Conservation (phyloP, 768 basidiomycete genomes). For the Ramaria sp. region DNA sequence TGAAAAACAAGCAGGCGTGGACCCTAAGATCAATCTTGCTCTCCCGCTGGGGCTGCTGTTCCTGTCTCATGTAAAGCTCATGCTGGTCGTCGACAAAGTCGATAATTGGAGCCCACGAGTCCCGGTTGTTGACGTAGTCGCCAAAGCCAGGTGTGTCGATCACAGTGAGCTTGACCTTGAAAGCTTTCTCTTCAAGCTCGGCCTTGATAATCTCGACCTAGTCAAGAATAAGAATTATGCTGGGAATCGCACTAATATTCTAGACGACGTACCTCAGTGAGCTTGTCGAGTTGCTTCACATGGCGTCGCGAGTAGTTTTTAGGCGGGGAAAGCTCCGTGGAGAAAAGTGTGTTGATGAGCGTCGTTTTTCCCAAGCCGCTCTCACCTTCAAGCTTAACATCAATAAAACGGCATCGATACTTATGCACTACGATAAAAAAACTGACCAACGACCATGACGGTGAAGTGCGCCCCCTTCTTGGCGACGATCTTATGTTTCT, state of each 20-base stretch:
- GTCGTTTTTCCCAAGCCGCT: constrained; percentile 97
- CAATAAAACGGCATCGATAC: constrained; percentile 1
- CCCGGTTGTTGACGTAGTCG: constrained; percentile 99
- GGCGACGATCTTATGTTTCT: constrained; percentile 99
- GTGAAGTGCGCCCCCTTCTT: constrained; percentile 97
- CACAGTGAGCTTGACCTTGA: constrained; percentile 98
- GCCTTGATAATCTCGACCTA: constrained; percentile 96
- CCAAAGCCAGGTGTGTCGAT: constrained; percentile 99
- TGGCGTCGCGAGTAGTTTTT: constrained; percentile 88
- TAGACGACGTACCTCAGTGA: constrained; percentile 56
- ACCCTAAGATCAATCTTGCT: constrained; percentile 95
- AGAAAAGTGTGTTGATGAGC: constrained; percentile 97
- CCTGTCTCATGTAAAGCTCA: constrained; percentile 93
- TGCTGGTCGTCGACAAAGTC: constrained; percentile 98
- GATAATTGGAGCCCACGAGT: constrained; percentile 96
- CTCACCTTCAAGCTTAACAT: constrained; percentile 51
- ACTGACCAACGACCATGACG: constrained; percentile 95
- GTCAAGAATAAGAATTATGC: neutral
- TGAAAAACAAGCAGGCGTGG: constrained; percentile 95
- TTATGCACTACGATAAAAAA: neutral
- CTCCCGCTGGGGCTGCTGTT: constrained; percentile 92
- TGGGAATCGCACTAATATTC: neutral
- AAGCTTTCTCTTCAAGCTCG: constrained; percentile 96
- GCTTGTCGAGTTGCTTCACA: constrained; percentile 95
- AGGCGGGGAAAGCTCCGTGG: constrained; percentile 84